These are phyloP conservation scores for Allium cepa DNA, from an alignment of 106 monocot genomes.

Conservation along the genomic window DNA sequence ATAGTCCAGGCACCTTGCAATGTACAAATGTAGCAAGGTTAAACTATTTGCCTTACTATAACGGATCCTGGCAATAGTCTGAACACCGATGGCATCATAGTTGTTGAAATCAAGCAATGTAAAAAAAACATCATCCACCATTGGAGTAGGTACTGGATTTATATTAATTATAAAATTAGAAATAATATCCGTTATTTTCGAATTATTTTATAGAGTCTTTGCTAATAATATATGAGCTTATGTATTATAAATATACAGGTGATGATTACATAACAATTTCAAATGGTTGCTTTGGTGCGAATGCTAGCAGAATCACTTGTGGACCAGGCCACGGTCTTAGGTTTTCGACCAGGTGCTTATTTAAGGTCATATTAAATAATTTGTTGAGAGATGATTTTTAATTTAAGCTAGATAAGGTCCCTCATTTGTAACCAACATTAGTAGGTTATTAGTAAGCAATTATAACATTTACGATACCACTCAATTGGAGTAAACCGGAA, in stretches of 20 bases:
- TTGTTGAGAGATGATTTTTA: too few relatives aligned
- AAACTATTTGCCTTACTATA: constrained; percentile 1
- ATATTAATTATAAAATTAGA: background rate
- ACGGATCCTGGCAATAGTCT: constrained; percentile 6
- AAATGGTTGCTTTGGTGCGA: constrained; percentile 6
- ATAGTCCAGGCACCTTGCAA: constrained; percentile 16
- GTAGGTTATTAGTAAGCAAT: too few relatives aligned
- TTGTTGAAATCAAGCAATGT: constrained; percentile 10
- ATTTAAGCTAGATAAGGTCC: too few relatives aligned
- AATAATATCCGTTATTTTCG: too few relatives aligned
- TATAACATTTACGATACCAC: too few relatives aligned
- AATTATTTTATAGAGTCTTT: too few relatives aligned
- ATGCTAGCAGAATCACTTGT: constrained; percentile 10
- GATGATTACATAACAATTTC: constrained; percentile 11
- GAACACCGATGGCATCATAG: constrained; percentile 16
- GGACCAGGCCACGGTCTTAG: constrained; percentile 19
- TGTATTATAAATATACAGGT: constrained; percentile 7
- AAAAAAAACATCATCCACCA: background rate
- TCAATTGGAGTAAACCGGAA: too few relatives aligned
- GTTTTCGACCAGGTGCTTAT: too few relatives aligned
- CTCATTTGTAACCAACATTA: too few relatives aligned
- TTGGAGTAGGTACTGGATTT: constrained; percentile 7
- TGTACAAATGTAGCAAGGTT: background rate
- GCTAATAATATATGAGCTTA: too few relatives aligned
- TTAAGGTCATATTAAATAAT: too few relatives aligned